Conservation (phyloP, 2,329 filamentous ascomycete genomes). For the Lasiodiplodia gonubiensis region DNA sequence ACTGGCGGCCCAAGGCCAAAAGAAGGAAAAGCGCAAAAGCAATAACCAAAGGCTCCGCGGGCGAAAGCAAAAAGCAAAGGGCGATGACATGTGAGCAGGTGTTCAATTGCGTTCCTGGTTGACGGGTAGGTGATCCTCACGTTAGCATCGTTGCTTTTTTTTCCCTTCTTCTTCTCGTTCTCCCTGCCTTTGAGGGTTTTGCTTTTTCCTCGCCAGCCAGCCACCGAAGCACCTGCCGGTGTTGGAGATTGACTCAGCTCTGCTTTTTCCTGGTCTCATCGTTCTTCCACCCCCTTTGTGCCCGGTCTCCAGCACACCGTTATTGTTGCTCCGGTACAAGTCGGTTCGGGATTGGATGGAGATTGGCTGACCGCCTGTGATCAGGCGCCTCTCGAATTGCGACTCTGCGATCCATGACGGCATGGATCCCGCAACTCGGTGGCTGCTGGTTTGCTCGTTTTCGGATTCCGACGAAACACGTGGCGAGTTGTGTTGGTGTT, state of each 20-base stretch:
- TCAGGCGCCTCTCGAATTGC: neutral
- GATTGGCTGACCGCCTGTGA: too few relatives aligned
- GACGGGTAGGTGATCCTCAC: neutral
- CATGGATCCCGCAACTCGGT: constrained; percentile 8
- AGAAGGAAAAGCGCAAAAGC: neutral
- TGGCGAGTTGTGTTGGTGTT: neutral
- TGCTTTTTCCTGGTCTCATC: neutral
- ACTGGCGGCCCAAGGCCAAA: neutral
- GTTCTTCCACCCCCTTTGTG: neutral
- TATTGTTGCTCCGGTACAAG: neutral
- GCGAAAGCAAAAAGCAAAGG: constrained; percentile 9
- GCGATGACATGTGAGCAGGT: neutral
- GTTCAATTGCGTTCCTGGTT: neutral
- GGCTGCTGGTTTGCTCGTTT: neutral
- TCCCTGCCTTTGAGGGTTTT: neutral
- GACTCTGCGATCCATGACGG: neutral
- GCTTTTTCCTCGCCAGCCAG: constrained; percentile 23
- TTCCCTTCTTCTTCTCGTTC: neutral
- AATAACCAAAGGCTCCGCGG: neutral
- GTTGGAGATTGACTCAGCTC: constrained; percentile 10
- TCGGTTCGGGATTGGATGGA: neutral
- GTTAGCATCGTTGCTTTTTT: neutral
- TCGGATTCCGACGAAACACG: neutral
- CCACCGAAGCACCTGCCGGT: constrained; percentile 6
- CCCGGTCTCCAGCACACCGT: neutral